These are phyloP conservation scores for Talaromyces ruber DNA, from an alignment of 495 filamentous ascomycete species.

Conservation along the genomic window DNA sequence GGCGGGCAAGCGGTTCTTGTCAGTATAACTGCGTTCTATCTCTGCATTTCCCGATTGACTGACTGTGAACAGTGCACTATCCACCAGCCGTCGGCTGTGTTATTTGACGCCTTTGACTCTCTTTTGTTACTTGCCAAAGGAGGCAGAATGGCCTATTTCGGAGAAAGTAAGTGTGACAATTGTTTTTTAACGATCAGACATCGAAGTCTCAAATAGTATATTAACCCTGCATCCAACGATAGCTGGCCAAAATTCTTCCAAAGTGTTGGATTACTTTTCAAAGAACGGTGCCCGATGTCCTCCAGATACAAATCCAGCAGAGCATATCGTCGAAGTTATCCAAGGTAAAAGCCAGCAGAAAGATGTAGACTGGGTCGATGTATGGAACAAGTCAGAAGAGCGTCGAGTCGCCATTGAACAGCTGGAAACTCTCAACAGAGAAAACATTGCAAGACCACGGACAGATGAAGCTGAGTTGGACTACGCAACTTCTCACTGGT, in stretches of 20 bases:
- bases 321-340: slow-evolving; percentile 82
- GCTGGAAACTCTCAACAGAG: slow-evolving; percentile 14
- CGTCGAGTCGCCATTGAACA: slow-evolving; percentile 38
- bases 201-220: too few relatives aligned
- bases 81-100: slow-evolving; percentile 77
- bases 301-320: slow-evolving; percentile 63
- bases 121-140: slow-evolving; percentile 55
- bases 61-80: too few relatives aligned
- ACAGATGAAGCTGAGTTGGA: too few relatives aligned
- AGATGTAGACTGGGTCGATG: slow-evolving; percentile 71
- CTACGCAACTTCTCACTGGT: slow-evolving; percentile 64
- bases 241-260: too few relatives aligned
- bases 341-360: slow-evolving; percentile 67
- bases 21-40: too few relatives aligned
- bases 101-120: slow-evolving; percentile 76
- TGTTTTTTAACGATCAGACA: slow-evolving; percentile 20
- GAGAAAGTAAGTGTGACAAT: slow-evolving; percentile 46
- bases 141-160: slow-evolving; percentile 62
- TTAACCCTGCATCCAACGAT: too few relatives aligned
- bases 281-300: slow-evolving; percentile 39
- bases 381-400: slow-evolving; percentile 61
- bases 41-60: too few relatives aligned
- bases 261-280: slow-evolving; percentile 48
- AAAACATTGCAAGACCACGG: too few relatives aligned
- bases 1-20: slow-evolving; percentile 81